Evolutionary conservation across 345 rosid genomes (phyloP), one percentile per base, ranked within the genome.

Genomic region (Euphorbia peplus): DNA sequence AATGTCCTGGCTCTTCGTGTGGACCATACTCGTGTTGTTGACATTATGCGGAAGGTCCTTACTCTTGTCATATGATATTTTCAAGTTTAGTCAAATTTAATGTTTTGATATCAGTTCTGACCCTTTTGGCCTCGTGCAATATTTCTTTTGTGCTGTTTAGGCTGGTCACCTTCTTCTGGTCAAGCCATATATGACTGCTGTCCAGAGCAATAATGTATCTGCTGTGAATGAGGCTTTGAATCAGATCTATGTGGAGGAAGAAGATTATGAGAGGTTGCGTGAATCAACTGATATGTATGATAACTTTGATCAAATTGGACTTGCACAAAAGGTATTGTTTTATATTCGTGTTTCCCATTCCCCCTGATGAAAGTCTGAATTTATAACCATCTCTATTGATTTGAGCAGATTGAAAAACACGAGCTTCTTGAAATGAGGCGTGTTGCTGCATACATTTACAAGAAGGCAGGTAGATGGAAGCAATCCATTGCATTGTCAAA

Each of bases 341-440:
- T 19, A 26, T 37, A 12, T 4, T 37, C 22, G 2, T 24, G 2
- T 64, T 25, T 56, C 8, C 28, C 54, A 7, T 4, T 50, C 10
- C 22, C 19, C 1, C 54, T 50, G 54, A n/a, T 50, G 54, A 18
- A 18, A 50, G 21, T 63, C 21, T 37, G 46, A 18, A 13, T 14
- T 48, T 47, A 8, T 73, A 41, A 69, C n/a, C 24, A 52, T 69
- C 22, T 63, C 69, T 63, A 52, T 66, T 70, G 71, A 24, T 62
- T 46, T 30, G 29, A 66, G 60, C 87, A 93, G 97, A 89, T 91
- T 57, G 97, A 93, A 90, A 93, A 91, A 75, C 98, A 93, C 24
- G 98, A 93, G 85, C 97, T 93, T 71, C 86, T 93, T 67, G 98
- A 93, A 78, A 93, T 93, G 97, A 87, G 98, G 73, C 96, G 98